Conservation (phyloP, 139 green algal genomes). For the Chlorella sp. region DNA sequence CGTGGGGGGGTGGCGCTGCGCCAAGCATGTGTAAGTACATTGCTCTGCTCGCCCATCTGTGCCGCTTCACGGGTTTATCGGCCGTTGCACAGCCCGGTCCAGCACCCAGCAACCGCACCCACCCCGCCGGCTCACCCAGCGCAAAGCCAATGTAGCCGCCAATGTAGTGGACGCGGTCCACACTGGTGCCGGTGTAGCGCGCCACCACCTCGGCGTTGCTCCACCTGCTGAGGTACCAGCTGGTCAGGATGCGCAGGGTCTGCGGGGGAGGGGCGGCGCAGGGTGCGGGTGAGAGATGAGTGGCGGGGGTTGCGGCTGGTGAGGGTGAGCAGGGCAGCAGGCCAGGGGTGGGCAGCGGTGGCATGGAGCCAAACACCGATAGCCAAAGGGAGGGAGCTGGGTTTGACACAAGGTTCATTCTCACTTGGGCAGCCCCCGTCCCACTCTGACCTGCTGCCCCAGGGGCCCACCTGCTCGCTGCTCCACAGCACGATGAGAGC, state of each 20-base stretch:
- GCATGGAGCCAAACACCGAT: too few species aligned
- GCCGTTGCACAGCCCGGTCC: not conserved
- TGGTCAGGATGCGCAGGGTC: slow-evolving; percentile 54
- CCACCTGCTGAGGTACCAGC: slow-evolving; percentile 60
- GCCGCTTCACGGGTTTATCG: not conserved
- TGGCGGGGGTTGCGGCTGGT: not conserved
- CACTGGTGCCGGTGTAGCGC: not conserved
- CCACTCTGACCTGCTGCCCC: too few species aligned
- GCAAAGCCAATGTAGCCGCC: slow-evolving; percentile 60
- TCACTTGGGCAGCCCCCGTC: too few species aligned
- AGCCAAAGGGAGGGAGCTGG: too few species aligned
- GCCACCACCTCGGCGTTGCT: slow-evolving; percentile 36
- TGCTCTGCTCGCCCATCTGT: not conserved
- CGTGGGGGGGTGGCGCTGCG: not conserved
- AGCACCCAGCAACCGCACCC: not conserved
- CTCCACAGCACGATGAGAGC: slow-evolving; percentile 49
- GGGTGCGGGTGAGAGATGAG: not conserved
- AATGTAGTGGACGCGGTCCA: slow-evolving; percentile 39
- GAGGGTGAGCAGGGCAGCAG: not conserved
- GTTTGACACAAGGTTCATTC: too few species aligned
- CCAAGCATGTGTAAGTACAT: not conserved
- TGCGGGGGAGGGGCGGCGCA: not conserved
- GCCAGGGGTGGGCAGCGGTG: not conserved
- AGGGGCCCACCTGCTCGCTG: slow-evolving; percentile 35
- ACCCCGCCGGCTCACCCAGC: slow-evolving; percentile 22